Percentiles rank a stretch among this genome's conserved stretches.
These are phyloP conservation scores for Boletus rufocinnamomeus DNA, from an alignment of 768 basidiomycete species.

Conservation along the genomic window DNA sequence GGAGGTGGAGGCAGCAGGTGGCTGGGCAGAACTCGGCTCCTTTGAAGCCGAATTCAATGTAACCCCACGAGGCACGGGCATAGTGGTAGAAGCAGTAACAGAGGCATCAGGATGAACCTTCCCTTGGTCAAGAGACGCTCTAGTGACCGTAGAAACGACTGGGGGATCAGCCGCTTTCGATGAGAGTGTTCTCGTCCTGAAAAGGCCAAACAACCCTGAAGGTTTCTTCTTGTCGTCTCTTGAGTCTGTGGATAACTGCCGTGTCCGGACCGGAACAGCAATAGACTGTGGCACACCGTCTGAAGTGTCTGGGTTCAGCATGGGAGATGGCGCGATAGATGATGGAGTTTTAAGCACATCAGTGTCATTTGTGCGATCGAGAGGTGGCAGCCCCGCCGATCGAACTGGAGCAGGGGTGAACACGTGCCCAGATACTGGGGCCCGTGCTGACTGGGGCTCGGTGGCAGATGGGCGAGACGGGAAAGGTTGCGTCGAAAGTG, in stretches of 20 bases:
- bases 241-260: constrained; percentile 33
- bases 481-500: constrained; percentile 33
- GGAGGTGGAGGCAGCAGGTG: constrained; percentile 7
- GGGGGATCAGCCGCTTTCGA: constrained; percentile 31
- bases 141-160: constrained; percentile 22
- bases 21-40: constrained; percentile 13
- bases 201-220: constrained; percentile 32
- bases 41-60: constrained; percentile 17
- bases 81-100: neutral
- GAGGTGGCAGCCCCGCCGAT: constrained; percentile 24
- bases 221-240: constrained; percentile 37
- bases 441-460: constrained; percentile 28
- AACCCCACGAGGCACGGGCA: constrained; percentile 18
- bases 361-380: constrained; percentile 46
- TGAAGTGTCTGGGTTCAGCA: constrained; percentile 39
- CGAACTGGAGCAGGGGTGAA: constrained; percentile 35
- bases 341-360: constrained; percentile 63
- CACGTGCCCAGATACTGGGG: constrained; percentile 33
- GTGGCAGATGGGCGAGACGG: constrained; percentile 26
- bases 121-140: constrained; percentile 25
- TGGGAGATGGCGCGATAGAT: constrained; percentile 55
- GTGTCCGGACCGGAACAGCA: constrained; percentile 23
- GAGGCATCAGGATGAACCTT: constrained; percentile 15
- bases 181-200: constrained; percentile 35
- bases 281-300: constrained; percentile 7